A percentile compares a stretch with the other conserved stretches of the same genome.
These are phyloP conservation scores for Cytospora schulzeri DNA, from an alignment of 2,329 filamentous ascomycete genomes.

Conservation along the genomic window DNA sequence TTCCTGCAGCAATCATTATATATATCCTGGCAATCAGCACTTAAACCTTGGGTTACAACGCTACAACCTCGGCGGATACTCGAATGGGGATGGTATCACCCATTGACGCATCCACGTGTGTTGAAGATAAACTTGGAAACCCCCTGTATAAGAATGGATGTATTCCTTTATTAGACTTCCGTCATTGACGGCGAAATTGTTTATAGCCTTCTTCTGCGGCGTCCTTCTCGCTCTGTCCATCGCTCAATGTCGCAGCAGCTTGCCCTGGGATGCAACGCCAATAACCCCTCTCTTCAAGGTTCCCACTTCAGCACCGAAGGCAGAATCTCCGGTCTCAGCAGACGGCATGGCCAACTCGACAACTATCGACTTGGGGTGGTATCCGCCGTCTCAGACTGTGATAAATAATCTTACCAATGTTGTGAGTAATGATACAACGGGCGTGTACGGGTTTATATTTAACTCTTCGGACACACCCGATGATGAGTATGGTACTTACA, in stretches of 20 bases:
- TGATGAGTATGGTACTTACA: constrained; percentile 65
- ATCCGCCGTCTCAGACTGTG: constrained; percentile 32
- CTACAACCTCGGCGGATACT: not conserved
- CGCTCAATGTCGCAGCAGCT: constrained; percentile 1
- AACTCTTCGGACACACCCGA: constrained; percentile 64
- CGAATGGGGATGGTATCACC: not conserved
- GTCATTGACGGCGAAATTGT: constrained; percentile 17
- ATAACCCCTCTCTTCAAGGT: constrained; percentile 7
- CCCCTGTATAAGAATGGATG: constrained; percentile 26
- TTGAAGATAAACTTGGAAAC: too few relatives aligned
- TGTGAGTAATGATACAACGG: constrained; percentile 41
- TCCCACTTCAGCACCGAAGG: not conserved
- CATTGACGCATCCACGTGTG: constrained; percentile 24
- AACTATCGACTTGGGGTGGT: constrained; percentile 33
- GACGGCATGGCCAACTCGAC: constrained; percentile 16
- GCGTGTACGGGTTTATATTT: constrained; percentile 74
- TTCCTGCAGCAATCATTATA: not conserved
- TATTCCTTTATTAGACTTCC: constrained; percentile 18
- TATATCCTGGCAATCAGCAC: not conserved
- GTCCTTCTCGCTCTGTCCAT: constrained; percentile 10
- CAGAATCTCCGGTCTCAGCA: not conserved
- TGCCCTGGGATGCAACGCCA: constrained; percentile 1
- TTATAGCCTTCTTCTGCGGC: constrained; percentile 14
- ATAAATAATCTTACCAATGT: constrained; percentile 36
- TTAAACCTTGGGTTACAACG: not conserved